Base-by-base conservation (phyloP, 1,284 basidiomycete genomes). In the Athelia psychrophila region DNA sequence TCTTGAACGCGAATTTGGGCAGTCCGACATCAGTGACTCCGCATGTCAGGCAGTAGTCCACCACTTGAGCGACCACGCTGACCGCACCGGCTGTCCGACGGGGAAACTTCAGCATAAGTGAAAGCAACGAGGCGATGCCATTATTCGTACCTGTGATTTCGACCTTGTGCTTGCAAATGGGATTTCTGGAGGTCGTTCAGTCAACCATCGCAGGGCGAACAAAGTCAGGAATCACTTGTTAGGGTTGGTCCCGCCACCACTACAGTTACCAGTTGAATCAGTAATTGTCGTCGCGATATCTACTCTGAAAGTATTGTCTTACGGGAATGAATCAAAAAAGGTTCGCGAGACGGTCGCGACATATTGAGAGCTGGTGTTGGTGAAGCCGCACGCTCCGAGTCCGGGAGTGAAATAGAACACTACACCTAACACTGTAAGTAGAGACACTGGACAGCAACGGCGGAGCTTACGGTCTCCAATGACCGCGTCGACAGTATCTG, bases 361-460 rank as follows among this genome's bases (percentile, higher is more conserved):
- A 30, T 64, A 52, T 46, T 77, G 71, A 24, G 54, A 44, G 52
- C 62, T 64, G 12, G 62, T 72, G 54, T 74, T 75, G 19, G 63
- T 71, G 51, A 62, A 68, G 2, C 76, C 76, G 55, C 76, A 78
- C 1, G 76, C 75, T 19, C 76, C 76, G 33, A 73, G 60, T 16
- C 67, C 73, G 16, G 72, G 69, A 3, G 51, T 58, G 56, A 71
- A 76, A 47, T 60, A 57, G 61, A 71, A 73, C 35, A 71, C 70
- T 42, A 42, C 8, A 42, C 6, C n/a, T 16, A 42, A 8, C n/a
- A 16, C 38, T n/a, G 5, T 42, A 16, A 42, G 38, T 16, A n/a
- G n/a, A 22, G 38, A n/a, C n/a, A 42, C 6, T 42, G 38, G 20
- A 13, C 13, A n/a, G 5, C 13, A 30, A 5, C 13, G 5, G 5